Evolutionary conservation across 805 yeast genomes (phyloP), one percentile per base, ranked within the genome.

Genomic region (Yarrowia sp.): DNA sequence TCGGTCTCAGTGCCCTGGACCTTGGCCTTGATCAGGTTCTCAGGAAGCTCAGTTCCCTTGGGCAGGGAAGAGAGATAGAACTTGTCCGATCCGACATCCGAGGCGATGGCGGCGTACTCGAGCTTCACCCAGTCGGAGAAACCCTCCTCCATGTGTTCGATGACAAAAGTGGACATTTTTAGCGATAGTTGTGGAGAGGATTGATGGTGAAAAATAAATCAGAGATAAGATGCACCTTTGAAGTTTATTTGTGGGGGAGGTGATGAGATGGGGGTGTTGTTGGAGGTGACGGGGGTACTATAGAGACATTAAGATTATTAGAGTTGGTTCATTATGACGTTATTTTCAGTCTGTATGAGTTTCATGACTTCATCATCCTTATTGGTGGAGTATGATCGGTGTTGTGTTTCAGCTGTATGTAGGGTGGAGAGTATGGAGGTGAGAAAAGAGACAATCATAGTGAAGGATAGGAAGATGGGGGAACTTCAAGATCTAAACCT

Each of bases 71-170:
- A 86, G 71, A 93, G 81, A 48, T 89, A 80, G 53, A 94, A 81
- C 76, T 92, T 91, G 36, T 86, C 88, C 19, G 82, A 80, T 2
- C 98, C 98, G 8, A 94, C 88, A 70, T 94, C 98, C 68, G 85
- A 82, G 59, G 92, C 86, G 70, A 94, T 93, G 74, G 90, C 91
- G 36, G 86, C 79, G 78, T 94, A 94, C 75, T 94, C 99, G 7
- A 95, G 82, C 38, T 86, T 84, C 52, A 94, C 98, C 99, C 99
- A 94, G 72, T 90, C 95, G 72, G 97, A 91, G 84, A 94, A 92
- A 0, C 97, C 98, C 70, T 87, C 90, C 79, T 94, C 99, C 98
- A 94, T 94, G 77, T 94, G 99, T 79, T 94, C 99, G 66, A 94
- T 92, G 67, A 95, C 86, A 82, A 92, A 94, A 19, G 49, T 70